Conservation (phyloP, 129 eudicot species). For the Pittosporum tobira region DNA sequence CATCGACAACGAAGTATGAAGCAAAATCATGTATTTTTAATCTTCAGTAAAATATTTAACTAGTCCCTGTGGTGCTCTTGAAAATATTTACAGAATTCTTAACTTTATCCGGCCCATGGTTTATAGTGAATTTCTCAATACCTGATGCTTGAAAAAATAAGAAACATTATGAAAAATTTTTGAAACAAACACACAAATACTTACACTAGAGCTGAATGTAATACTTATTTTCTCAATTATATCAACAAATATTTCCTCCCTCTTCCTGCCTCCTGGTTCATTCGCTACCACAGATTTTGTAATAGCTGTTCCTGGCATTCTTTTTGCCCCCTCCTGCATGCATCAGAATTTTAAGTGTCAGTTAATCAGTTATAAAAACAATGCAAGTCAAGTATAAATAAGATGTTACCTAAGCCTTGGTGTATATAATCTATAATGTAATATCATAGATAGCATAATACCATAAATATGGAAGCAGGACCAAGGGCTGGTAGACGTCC, state of each 20-base stretch:
- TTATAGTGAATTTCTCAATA: background rate
- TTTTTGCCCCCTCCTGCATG: conserved; percentile 82
- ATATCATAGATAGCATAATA: conserved; percentile 17
- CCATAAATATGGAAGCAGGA: conserved; percentile 93
- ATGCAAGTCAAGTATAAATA: background rate
- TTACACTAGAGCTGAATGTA: conserved; percentile 95
- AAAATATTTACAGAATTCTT: no score
- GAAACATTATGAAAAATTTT: background rate
- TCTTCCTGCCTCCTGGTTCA: conserved; percentile 89
- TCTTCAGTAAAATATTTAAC: no score
- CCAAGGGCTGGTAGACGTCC: conserved; percentile 89
- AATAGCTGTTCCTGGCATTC: conserved; percentile 99
- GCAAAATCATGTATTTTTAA: no score
- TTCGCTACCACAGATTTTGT: conserved; percentile 95
- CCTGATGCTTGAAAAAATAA: background rate
- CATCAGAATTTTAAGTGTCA: background rate
- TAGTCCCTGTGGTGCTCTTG: no score
- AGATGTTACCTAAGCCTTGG: conserved; percentile 6
- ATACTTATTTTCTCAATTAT: conserved; percentile 94
- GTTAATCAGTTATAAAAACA: background rate
- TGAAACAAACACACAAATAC: conserved; percentile 14
- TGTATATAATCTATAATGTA: conserved; percentile 1
- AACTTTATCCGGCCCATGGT: background rate
- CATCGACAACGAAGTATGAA: no score
- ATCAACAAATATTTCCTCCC: conserved; percentile 97